These are phyloP conservation scores for Xylaria nigripes DNA, from an alignment of 495 filamentous ascomycete species.

Conservation along the genomic window DNA sequence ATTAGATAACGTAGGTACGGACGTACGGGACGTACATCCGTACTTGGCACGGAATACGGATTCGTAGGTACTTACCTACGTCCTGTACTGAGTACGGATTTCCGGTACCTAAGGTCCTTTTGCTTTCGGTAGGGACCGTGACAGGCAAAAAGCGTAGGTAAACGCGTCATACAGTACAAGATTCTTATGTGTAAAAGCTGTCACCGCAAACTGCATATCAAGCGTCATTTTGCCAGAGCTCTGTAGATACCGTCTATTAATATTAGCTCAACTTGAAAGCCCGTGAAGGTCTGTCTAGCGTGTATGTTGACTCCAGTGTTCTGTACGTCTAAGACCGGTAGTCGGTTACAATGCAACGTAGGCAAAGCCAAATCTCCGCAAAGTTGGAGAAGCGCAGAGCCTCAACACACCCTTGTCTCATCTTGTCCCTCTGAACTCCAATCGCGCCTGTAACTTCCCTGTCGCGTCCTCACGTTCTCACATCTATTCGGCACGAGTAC, in stretches of 20 bases:
- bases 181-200: not conserved
- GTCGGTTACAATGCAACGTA: not conserved
- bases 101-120: too few species aligned
- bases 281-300: not conserved
- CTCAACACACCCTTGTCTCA: not conserved
- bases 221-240: not conserved
- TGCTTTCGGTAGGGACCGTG: too few species aligned
- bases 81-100: too few species aligned
- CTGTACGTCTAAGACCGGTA: conserved; percentile 4
- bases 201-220: not conserved
- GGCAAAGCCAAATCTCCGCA: conserved; percentile 4
- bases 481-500: conserved; percentile 6
- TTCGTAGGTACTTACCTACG: too few species aligned
- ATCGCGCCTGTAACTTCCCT: not conserved
- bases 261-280: conserved; percentile 5
- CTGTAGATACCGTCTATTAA: not conserved
- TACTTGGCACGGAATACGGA: too few species aligned
- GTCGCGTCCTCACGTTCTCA: too few species aligned
- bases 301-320: not conserved
- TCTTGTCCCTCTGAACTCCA: not conserved
- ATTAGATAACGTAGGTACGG: too few species aligned
- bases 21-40: too few species aligned
- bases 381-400: conserved; percentile 10
- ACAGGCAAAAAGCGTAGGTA: too few species aligned
- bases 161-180: too few species aligned